Evolutionary conservation across 169 alveolate species (phyloP), one percentile per base, ranked within the genome.

Genomic region (Amoebophrya sp.): DNA sequence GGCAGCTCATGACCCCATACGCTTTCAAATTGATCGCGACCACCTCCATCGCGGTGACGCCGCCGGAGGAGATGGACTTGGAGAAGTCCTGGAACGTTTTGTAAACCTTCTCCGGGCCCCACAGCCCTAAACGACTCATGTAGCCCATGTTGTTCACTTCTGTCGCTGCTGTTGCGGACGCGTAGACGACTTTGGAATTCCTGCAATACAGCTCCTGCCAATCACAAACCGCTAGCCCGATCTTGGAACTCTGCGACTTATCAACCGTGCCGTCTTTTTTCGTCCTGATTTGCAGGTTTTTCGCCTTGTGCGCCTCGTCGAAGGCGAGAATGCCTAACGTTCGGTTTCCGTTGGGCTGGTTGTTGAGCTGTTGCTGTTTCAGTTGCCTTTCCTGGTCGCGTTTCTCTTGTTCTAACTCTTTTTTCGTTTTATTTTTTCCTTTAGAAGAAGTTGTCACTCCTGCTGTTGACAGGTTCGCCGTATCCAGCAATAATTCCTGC

Each of bases 281-380:
- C 38, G 0, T 54, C 54, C 47, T n/a, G 12, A 89, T 53, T 23
- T 40, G 32, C 25, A 89, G 77, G 23, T 89, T 0, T 53, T 89
- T 89, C 2, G 91, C 91, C 33, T 89, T 89, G 66, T 89, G 91
- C 77, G 77, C 40, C 41, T 89, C 91, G 39, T 89, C 91, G 39
- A 89, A 54, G 0, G 35, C 23, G 29, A 89, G 35, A 39, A 89
- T 47, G 7, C 66, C 66, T 47, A n/a, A n/a, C n/a, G n/a, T n/a
- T n/a, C n/a, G n/a, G n/a, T n/a, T n/a, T n/a, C n/a, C n/a, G n/a
- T n/a, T n/a, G n/a, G n/a, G n/a, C n/a, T n/a, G n/a, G n/a, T n/a
- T n/a, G n/a, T n/a, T n/a, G n/a, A n/a, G n/a, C n/a, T n/a, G n/a
- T n/a, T n/a, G n/a, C n/a, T n/a, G 18, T 47, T 47, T 7, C 66